Evolutionary conservation across 2,329 filamentous ascomycete species (phyloP).

Genomic region (Eutypella sp.): DNA sequence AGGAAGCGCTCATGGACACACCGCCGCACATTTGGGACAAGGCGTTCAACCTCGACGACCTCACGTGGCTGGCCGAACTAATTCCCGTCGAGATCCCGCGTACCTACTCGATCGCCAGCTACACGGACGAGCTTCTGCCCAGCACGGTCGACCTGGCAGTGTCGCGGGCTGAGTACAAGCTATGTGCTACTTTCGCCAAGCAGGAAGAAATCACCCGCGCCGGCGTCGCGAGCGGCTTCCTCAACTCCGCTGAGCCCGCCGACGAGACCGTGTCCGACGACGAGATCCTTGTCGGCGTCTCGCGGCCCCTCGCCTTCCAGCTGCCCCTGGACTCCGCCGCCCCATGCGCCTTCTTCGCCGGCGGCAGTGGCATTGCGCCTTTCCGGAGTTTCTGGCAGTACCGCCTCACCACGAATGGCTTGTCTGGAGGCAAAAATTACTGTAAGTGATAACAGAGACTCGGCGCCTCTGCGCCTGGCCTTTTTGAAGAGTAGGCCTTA

Average conservation of each 20-base stretch:
- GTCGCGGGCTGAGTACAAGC: constrained; percentile 45
- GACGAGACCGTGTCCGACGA: constrained; percentile 37
- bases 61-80: constrained; percentile 42
- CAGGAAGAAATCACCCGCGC: constrained; percentile 29
- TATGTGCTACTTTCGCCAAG: constrained; percentile 37
- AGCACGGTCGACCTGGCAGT: constrained; percentile 47
- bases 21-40: constrained; percentile 45
- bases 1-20: constrained; percentile 43
- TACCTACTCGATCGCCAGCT: constrained; percentile 49
- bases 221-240: constrained; percentile 48
- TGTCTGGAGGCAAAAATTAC: constrained; percentile 18
- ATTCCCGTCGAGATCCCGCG: constrained; percentile 45
- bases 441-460: not conserved
- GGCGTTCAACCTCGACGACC: constrained; percentile 40
- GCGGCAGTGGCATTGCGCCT: constrained; percentile 48
- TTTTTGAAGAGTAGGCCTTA: not conserved
- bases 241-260: constrained; percentile 42
- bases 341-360: constrained; percentile 48
- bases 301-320: constrained; percentile 46
- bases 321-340: constrained; percentile 45
- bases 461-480: not conserved
- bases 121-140: constrained; percentile 44
- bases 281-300: constrained; percentile 47
- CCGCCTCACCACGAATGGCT: constrained; percentile 21
- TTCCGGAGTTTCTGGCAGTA: constrained; percentile 52